Evolutionary conservation across 2,329 filamentous ascomycete genomes (phyloP), one percentile per base, ranked within the genome.

Genomic region (Hawksworthiomyces lignivorus): DNA sequence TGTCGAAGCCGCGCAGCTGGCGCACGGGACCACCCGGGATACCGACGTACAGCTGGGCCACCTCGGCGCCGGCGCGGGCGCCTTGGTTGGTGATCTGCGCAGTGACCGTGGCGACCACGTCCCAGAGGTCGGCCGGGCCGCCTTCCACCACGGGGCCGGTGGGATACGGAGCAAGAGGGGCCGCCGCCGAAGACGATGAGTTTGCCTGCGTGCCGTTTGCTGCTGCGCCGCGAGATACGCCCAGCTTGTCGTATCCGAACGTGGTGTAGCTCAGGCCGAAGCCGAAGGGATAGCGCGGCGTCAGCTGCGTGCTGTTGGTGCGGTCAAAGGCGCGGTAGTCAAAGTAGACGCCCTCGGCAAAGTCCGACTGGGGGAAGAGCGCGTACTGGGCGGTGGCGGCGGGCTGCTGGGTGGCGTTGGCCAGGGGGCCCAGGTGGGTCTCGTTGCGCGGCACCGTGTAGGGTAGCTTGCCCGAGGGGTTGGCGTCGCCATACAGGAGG

Each of bases 251-350:
- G 62, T 84, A 85, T 39, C 72, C 61, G 56, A 89, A 87, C 2
- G 72, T 84, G 2, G 84, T 85, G 68, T 88, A 90, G 0, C 77
- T 83, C 7, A 90, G 67, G 43, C 85, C 86, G 51, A 73, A 84
- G 6, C 85, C 85, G 51, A 89, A 90, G 54, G 87, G 83, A 58
- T 79, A 89, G 46, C 83, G 74, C 1, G 84, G 84, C 8, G 73
- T 74, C 42, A 76, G 72, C 1, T 84, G 84, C 6, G 73, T 75
- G 44, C 76, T 72, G 47, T 73, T 62, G n/a, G 59, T 58, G 49
- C 70, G 67, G 60, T 89, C 84, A 37, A 89, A 83, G 41, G 76
- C 70, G 21, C 80, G 72, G 63, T 85, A 84, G 60, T 89, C 85
- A 53, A 89, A 85, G 60, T 87, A 85, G 35, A 82, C 69, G 12